Percentiles rank a stretch among this genome's conserved stretches.
Conservation (phyloP, 495 filamentous ascomycete species). For the Lasiosphaeria miniovina region DNA sequence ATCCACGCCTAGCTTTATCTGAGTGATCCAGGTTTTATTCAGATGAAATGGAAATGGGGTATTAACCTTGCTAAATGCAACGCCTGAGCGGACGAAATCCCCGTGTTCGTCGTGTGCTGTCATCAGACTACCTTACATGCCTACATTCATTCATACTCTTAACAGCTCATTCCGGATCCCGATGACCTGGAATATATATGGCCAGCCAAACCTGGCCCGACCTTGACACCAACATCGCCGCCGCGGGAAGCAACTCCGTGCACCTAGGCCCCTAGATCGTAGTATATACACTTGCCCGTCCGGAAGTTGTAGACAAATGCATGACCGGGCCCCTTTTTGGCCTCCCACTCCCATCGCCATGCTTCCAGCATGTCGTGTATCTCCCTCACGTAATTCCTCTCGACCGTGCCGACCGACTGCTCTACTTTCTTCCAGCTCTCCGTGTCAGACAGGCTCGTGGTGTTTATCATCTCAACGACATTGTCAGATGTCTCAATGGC, state of each 20-base stretch:
- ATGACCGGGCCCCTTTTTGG: slow-evolving; percentile 51
- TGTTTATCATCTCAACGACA: slow-evolving; percentile 74
- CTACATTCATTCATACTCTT: too few species aligned
- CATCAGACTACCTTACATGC: not conserved
- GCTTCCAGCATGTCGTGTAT: slow-evolving; percentile 73
- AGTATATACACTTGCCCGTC: slow-evolving; percentile 71
- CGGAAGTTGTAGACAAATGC: slow-evolving; percentile 82
- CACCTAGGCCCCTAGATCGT: slow-evolving; percentile 57
- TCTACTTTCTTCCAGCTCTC: slow-evolving; percentile 85
- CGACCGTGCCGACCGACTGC: slow-evolving; percentile 70
- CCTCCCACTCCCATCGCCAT: slow-evolving; percentile 57
- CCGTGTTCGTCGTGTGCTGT: not conserved
- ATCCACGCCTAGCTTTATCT: too few species aligned
- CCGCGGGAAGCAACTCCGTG: not conserved
- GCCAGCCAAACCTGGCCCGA: not conserved
- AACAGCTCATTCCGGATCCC: not conserved
- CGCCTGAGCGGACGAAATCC: not conserved
- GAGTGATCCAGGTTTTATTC: too few species aligned
- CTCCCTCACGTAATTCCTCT: slow-evolving; percentile 83
- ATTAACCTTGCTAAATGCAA: not conserved
- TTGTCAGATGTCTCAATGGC: slow-evolving; percentile 87
- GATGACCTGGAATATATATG: not conserved
- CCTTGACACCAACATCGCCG: not conserved
- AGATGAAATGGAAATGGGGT: not conserved
- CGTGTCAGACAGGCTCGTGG: slow-evolving; percentile 71